These are phyloP conservation scores for Lactarius trivialis DNA, from an alignment of 768 basidiomycete genomes.

Conservation along the genomic window DNA sequence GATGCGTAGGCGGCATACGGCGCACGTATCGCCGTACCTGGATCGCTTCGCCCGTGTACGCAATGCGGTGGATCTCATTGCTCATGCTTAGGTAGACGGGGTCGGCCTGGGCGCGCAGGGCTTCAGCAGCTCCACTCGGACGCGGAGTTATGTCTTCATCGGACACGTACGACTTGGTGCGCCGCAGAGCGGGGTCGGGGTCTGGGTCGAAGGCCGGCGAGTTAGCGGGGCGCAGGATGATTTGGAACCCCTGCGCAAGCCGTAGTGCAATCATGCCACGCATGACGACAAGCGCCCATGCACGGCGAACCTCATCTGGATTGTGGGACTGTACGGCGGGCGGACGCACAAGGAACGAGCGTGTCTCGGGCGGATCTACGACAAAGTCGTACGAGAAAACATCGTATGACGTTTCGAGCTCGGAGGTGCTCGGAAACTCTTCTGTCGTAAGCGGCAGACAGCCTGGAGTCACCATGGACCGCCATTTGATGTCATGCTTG, in stretches of 20 bases:
- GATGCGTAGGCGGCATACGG: conserved; percentile 53
- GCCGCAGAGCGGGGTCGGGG: conserved; percentile 31
- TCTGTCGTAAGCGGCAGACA: conserved; percentile 90
- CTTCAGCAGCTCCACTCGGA: conserved; percentile 59
- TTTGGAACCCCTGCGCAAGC: conserved; percentile 91
- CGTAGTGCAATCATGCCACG: conserved; percentile 90
- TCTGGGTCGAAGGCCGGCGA: conserved; percentile 29
- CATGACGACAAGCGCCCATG: conserved; percentile 79
- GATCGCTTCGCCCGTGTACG: conserved; percentile 86
- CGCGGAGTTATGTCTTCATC: conserved; percentile 50
- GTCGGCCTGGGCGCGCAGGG: conserved; percentile 50
- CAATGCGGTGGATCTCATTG: conserved; percentile 91
- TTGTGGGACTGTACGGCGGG: conserved; percentile 41
- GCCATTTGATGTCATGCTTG: conserved; percentile 91
- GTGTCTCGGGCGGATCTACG: conserved; percentile 76
- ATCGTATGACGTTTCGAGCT: conserved; percentile 71
- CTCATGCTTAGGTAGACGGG: conserved; percentile 91
- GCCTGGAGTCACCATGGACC: conserved; percentile 72
- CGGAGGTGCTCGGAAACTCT: conserved; percentile 69
- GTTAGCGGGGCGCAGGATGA: conserved; percentile 53
- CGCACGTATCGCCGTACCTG: conserved; percentile 84
- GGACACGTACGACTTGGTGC: conserved; percentile 50
- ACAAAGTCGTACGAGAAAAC: conserved; percentile 86
- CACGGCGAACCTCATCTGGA: conserved; percentile 52
- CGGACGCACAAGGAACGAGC: conserved; percentile 77